These are phyloP conservation scores for Cardamine resedifolia DNA, from an alignment of 345 rosid species.

Conservation along the genomic window DNA sequence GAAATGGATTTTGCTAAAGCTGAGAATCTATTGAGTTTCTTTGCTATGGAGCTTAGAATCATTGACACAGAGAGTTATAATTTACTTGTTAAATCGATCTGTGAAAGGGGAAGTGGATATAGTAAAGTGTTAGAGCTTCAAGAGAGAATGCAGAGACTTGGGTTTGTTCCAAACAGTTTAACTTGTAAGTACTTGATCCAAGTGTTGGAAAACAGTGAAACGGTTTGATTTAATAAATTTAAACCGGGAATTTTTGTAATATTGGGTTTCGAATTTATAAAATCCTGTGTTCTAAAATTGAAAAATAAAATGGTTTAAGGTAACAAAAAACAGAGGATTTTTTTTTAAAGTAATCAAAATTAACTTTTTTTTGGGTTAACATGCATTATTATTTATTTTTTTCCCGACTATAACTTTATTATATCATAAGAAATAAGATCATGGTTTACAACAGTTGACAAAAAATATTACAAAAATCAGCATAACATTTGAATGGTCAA, in stretches of 20 bases:
- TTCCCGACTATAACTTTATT: too few species aligned
- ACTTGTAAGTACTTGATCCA: conserved; percentile 59
- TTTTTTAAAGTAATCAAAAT: too few species aligned
- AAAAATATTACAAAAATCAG: too few species aligned
- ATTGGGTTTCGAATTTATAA: not conserved
- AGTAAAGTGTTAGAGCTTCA: conserved; percentile 57
- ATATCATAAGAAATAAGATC: too few species aligned
- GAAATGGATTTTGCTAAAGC: conserved; percentile 55
- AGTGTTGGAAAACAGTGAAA: conserved; percentile 27
- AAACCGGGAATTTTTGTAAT: not conserved
- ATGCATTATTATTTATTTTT: too few species aligned
- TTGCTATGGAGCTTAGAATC: conserved; percentile 58
- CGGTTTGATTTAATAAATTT: not conserved
- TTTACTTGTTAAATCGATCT: conserved; percentile 41
- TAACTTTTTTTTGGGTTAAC: too few species aligned
- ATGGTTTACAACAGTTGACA: too few species aligned
- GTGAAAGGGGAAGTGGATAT: conserved; percentile 49
- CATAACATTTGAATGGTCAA: too few species aligned
- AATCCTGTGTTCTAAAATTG: not conserved
- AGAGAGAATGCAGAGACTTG: conserved; percentile 60
- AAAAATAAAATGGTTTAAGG: too few species aligned
- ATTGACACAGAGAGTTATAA: conserved; percentile 62
- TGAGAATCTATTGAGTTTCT: conserved; percentile 50
- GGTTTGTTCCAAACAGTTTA: conserved; percentile 59
- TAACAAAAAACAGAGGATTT: not conserved